Evolutionary conservation across 2,329 filamentous ascomycete genomes (phyloP).

Genomic region (Colletotrichum endophyticum): DNA sequence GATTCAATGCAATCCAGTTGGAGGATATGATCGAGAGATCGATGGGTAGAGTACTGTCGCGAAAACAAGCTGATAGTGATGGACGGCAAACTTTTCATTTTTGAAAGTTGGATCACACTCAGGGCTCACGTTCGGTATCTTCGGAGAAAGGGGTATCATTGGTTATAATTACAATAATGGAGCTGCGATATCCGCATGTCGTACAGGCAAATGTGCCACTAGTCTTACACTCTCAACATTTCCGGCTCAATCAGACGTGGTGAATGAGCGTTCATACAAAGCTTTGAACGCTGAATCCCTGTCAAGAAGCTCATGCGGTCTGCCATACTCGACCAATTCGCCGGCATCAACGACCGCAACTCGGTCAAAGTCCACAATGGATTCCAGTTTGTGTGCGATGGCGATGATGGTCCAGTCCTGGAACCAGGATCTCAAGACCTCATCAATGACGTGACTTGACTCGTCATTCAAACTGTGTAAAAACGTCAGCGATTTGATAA

Average conservation of each 20-base stretch:
- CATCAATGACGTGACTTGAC: slow-evolving; percentile 15
- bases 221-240: not conserved
- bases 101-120: not conserved
- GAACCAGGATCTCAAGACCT: slow-evolving; percentile 23
- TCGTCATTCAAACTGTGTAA: slow-evolving; percentile 21
- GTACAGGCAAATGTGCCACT: not conserved
- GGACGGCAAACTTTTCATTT: not conserved
- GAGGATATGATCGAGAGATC: not conserved
- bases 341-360: slow-evolving; percentile 57
- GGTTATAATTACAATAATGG: not conserved
- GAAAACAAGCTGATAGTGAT: not conserved
- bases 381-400: slow-evolving; percentile 34
- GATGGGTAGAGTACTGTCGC: not conserved
- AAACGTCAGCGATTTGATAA: too few relatives aligned
- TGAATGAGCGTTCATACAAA: not conserved
- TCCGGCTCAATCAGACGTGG: not conserved
- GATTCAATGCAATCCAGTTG: not conserved
- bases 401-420: slow-evolving; percentile 49
- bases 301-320: not conserved
- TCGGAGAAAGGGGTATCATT: not conserved
- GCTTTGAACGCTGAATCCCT: not conserved
- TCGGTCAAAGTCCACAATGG: slow-evolving; percentile 51
- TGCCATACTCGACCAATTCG: slow-evolving; percentile 43
- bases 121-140: not conserved
- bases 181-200: not conserved